Evolutionary conservation across 108 stramenopile genomes (phyloP), one percentile per base, ranked within the genome.

Genomic region (Schizochytrium sp.): DNA sequence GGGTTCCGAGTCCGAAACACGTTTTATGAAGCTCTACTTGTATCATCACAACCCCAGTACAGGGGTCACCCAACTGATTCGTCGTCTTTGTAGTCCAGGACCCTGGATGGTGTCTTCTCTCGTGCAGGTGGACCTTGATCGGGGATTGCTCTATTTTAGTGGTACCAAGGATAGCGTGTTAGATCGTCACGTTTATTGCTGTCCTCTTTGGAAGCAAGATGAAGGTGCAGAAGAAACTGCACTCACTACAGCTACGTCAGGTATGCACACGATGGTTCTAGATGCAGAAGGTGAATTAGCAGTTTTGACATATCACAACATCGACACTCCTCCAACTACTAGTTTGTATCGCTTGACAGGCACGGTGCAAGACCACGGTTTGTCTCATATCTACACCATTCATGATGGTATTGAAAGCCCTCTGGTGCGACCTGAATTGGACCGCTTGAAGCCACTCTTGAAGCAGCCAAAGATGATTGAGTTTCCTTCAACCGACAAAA

Each of bases 401-500:
- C 76, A 83, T 40, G 28, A 7, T 42, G 53, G 76, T 50, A 10
- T 19, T n/a, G 5, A 7, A 28, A 83, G 4, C 76, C 47, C 76
- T 47, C 76, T 83, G 50, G 53, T 83, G 50, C 5, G 2, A 2
- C 50, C 10, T 53, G 50, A 83, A 53, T 53, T 83, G 17, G n/a
- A 7, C n/a, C 76, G 53, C 28, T 53, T 83, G 50, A 17, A 83
- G 47, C 50, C 47, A 3, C 5, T 55, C 5, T 40, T 83, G 45
- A 38, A 38, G 0, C 15, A 10, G 0, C 76, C 76, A 7, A 53
- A 95, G 72, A 61, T 96, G 1, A 61, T 95, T 49, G 90, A 91
- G 3, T 95, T 95, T 89, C 95, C 94, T 0, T 90, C 95, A 19
- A 89, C 93, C 15, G 94, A 94, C 53, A 94, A 93, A 40, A 89